Evolutionary conservation across 208 protist genomes (phyloP).

Genomic region (Leishmania tarentolae): DNA sequence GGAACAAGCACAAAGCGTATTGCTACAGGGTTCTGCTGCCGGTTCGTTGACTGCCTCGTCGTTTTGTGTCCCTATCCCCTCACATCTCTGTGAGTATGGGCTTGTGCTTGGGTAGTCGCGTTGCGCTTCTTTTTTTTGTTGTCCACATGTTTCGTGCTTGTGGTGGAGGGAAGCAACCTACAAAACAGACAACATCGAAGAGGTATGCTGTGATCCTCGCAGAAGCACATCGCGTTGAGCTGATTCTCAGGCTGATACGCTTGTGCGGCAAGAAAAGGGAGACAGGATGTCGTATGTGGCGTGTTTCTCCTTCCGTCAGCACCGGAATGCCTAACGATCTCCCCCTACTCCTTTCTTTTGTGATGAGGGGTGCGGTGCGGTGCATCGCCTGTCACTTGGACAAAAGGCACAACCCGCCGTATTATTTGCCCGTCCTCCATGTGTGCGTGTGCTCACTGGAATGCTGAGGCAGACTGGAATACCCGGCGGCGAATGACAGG

Average conservation of each 20-base stretch:
- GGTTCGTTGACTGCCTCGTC: not conserved
- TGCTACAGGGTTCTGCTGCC: not conserved
- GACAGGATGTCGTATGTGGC: not conserved
- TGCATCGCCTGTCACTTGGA: not conserved
- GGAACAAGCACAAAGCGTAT: too few species aligned
- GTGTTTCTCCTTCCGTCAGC: not conserved
- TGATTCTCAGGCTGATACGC: not conserved
- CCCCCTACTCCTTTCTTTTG: not conserved
- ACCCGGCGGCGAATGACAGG: not conserved
- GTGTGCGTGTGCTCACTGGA: not conserved
- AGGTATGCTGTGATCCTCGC: not conserved
- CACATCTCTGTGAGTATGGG: not conserved
- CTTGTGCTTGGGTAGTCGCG: not conserved
- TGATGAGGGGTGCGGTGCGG: not conserved
- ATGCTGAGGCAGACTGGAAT: not conserved
- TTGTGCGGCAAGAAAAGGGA: not conserved
- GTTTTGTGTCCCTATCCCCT: not conserved
- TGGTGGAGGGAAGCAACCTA: not conserved
- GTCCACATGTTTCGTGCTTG: not conserved
- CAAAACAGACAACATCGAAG: not conserved
- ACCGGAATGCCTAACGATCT: not conserved
- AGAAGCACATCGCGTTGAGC: not conserved
- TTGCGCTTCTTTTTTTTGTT: not conserved
- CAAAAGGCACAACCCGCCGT: not conserved
- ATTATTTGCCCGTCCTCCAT: not conserved